Evolutionary conservation across 2,329 filamentous ascomycete species (phyloP).

Genomic region (Diaporthe vaccinii): DNA sequence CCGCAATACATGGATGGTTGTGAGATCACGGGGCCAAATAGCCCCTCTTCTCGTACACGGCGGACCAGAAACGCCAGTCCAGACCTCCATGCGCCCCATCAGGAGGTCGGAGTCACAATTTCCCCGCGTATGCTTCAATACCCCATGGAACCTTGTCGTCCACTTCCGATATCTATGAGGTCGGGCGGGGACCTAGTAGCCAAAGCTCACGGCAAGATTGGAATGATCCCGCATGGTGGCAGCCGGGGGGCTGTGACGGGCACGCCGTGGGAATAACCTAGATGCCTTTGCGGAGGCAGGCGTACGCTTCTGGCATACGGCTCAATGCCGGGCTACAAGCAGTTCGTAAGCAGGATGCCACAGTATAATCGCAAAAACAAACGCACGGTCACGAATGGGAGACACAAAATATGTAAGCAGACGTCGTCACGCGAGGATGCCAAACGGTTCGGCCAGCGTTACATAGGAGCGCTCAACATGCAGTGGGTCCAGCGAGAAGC

Average conservation of each 20-base stretch:
- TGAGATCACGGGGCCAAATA: not conserved
- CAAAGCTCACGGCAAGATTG: not conserved
- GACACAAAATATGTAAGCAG: not conserved
- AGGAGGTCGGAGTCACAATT: not conserved
- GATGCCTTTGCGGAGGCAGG: not conserved
- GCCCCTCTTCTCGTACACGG: not conserved
- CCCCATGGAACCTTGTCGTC: not conserved
- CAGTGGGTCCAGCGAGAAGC: not conserved
- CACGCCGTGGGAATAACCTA: not conserved
- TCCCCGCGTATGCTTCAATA: not conserved
- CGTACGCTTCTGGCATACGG: constrained; percentile 5
- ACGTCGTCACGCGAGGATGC: not conserved
- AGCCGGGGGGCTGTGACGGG: not conserved
- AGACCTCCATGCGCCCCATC: not conserved
- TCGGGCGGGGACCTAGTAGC: not conserved
- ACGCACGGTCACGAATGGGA: not conserved
- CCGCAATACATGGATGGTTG: not conserved
- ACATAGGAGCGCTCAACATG: constrained; percentile 25
- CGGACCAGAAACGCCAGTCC: not conserved
- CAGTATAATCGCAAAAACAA: not conserved
- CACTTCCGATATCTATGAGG: not conserved
- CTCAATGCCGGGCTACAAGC: not conserved
- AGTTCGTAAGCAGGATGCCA: not conserved
- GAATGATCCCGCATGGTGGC: not conserved
- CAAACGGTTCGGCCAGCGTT: not conserved